phyloP scores from a whole-genome alignment of 1,284 basidiomycete species.

The Tetrapyrgos nigripes region DNA sequence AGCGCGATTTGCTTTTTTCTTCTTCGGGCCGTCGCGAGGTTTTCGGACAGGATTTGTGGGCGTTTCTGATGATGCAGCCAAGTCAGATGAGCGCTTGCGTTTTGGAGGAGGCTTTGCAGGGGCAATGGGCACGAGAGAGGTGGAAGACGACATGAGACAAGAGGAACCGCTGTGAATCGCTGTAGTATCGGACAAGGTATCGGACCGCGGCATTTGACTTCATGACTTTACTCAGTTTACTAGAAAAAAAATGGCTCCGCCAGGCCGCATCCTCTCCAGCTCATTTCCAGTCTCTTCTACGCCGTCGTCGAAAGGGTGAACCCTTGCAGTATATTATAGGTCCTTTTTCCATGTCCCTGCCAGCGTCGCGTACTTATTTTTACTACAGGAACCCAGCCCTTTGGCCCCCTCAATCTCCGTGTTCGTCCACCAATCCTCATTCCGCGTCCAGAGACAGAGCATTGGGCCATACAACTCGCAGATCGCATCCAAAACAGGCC shows the following conservation, averaged over 20 bases:
- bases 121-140: conserved; percentile 12
- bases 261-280: conserved; percentile 35
- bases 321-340: conserved; percentile 94
- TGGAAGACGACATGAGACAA: conserved; percentile 4
- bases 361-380: conserved; percentile 18
- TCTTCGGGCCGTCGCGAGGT: conserved; percentile 78
- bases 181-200: background rate
- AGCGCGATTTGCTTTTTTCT: conserved; percentile 88
- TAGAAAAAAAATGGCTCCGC: conserved; percentile 71
- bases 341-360: conserved; percentile 35
- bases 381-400: conserved; percentile 81
- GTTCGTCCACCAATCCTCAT: conserved; percentile 84
- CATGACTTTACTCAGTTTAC: conserved; percentile 31
- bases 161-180: background rate
- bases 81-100: conserved; percentile 49
- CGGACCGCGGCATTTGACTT: background rate
- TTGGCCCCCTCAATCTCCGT: conserved; percentile 80
- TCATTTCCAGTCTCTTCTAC: conserved; percentile 52
- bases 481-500: conserved; percentile 38
- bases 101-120: conserved; percentile 35
- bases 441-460: conserved; percentile 91
- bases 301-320: conserved; percentile 67
- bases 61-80: conserved; percentile 41
- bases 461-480: conserved; percentile 73
- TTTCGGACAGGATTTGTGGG: conserved; percentile 39